Conservation (phyloP, 2,329 filamentous ascomycete genomes). For the Shiraia bambusicola region DNA sequence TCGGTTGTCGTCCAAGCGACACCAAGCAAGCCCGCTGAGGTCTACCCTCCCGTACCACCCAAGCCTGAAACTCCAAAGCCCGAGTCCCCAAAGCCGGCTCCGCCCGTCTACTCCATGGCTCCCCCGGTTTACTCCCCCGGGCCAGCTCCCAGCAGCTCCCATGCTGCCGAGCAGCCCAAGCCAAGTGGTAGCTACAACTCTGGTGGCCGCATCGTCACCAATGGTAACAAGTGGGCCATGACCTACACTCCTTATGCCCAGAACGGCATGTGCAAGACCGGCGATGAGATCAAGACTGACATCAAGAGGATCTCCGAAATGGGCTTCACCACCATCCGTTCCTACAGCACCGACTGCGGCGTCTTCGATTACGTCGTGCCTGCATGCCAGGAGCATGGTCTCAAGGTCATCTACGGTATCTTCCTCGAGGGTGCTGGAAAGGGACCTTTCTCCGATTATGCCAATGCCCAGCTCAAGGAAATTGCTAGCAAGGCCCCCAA, state of each 20-base stretch:
- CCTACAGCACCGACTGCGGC: conserved; percentile 91
- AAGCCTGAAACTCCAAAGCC: conserved; percentile 10
- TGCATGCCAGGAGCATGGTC: conserved; percentile 64
- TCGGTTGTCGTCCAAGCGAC: conserved; percentile 13
- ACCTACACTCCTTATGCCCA: conserved; percentile 53
- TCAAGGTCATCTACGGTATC: conserved; percentile 84
- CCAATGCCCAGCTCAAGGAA: conserved; percentile 71
- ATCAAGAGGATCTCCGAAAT: conserved; percentile 47
- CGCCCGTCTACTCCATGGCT: conserved; percentile 6
- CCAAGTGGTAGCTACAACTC: conserved; percentile 28
- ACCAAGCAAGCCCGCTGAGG: conserved; percentile 11
- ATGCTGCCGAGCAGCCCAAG: conserved; percentile 30
- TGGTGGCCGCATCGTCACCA: conserved; percentile 39
- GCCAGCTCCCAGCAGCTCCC: conserved; percentile 15
- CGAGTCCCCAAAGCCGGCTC: conserved; percentile 5
- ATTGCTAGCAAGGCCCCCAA: conserved; percentile 71
- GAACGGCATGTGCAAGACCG: conserved; percentile 48
- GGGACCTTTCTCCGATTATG: conserved; percentile 50
- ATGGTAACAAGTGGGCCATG: conserved; percentile 51
- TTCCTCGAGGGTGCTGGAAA: conserved; percentile 68
- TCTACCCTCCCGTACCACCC: conserved; percentile 13
- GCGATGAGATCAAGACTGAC: conserved; percentile 43
- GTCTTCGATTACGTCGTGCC: conserved; percentile 73
- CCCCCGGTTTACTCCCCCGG: conserved; percentile 4
- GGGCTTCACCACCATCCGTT: conserved; percentile 67